Conservation (phyloP, 2,329 filamentous ascomycete genomes). For the Sphaerulina populicola region DNA sequence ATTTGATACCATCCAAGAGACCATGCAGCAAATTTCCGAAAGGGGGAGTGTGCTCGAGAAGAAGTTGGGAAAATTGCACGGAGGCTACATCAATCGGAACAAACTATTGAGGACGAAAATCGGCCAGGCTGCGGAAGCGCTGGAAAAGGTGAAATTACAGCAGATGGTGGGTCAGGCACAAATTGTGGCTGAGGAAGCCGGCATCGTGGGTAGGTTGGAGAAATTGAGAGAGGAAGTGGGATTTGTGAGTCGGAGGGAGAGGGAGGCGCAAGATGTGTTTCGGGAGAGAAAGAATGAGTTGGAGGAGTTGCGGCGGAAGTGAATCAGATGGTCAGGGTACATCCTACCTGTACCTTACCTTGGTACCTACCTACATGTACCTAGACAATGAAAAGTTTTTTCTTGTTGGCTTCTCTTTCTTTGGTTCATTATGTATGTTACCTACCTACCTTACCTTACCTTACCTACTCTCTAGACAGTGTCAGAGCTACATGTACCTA, state of each 20-base stretch:
- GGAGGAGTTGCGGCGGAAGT: constrained; percentile 10
- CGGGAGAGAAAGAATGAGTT: constrained; percentile 69
- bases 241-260: constrained; percentile 70
- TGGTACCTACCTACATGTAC: no score
- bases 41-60: constrained; percentile 83
- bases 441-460: no score
- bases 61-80: constrained; percentile 78
- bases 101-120: constrained; percentile 76
- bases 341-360: no score
- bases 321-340: no score
- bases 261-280: constrained; percentile 85
- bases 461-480: no score
- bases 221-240: constrained; percentile 72
- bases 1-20: constrained; percentile 67
- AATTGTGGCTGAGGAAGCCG: constrained; percentile 70
- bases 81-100: constrained; percentile 81
- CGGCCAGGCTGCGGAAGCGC: constrained; percentile 57
- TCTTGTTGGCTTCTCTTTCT: no score
- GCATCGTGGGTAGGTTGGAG: constrained; percentile 63
- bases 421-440: no score
- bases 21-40: constrained; percentile 65
- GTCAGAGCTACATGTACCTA: no score
- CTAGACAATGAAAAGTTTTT: no score
- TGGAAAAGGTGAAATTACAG: constrained; percentile 64
- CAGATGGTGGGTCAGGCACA: constrained; percentile 67